These are phyloP conservation scores for Pleurotus tuoliensis DNA, from an alignment of 768 basidiomycete genomes.

Conservation along the genomic window DNA sequence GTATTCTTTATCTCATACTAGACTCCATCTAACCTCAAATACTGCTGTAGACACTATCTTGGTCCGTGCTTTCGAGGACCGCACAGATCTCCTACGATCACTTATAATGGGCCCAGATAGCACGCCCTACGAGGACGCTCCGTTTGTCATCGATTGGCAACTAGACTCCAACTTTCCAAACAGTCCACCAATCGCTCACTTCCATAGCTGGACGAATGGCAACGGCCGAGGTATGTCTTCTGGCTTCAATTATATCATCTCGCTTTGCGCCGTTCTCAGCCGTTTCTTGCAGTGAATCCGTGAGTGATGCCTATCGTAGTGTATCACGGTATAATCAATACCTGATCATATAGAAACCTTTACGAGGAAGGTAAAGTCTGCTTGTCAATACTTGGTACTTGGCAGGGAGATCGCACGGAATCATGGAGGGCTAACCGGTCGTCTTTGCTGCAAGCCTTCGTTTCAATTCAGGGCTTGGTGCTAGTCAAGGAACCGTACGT, in stretches of 20 bases:
- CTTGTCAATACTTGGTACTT: slow-evolving; percentile 86
- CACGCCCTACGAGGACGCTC: slow-evolving; percentile 93
- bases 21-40: neutral
- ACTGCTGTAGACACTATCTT: slow-evolving; percentile 67
- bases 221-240: slow-evolving; percentile 70
- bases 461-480: slow-evolving; percentile 92
- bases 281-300: slow-evolving; percentile 60
- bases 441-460: slow-evolving; percentile 85
- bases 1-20: neutral
- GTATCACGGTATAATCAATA: neutral
- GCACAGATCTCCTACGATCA: slow-evolving; percentile 79
- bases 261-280: slow-evolving; percentile 8
- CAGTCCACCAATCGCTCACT: slow-evolving; percentile 82
- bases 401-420: slow-evolving; percentile 86
- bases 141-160: slow-evolving; percentile 94
- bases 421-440: slow-evolving; percentile 83
- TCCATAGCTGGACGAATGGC: slow-evolving; percentile 92
- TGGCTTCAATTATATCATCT: slow-evolving; percentile 7
- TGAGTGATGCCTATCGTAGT: slow-evolving; percentile 32
- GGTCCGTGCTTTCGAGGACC: slow-evolving; percentile 88
- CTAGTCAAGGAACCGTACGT: slow-evolving; percentile 89
- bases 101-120: slow-evolving; percentile 92
- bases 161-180: slow-evolving; percentile 81
- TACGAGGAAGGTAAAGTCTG: slow-evolving; percentile 97
- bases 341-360: slow-evolving; percentile 53